Evolutionary conservation across 345 rosid species (phyloP), one percentile per base, ranked within the genome.

Genomic region (Abelmoschus esculentus): DNA sequence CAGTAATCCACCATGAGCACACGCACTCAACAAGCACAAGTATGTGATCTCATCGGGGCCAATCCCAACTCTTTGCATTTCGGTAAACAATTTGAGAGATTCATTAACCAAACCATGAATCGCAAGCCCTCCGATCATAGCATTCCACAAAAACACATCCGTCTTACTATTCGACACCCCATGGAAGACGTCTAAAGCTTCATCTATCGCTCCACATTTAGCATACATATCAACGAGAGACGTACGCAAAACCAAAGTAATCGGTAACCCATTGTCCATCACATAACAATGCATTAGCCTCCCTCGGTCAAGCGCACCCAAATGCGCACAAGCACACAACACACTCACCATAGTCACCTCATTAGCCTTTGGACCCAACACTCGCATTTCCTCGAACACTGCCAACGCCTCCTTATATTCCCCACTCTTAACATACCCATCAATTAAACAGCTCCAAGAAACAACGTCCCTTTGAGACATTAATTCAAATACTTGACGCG

Each of bases 301-400:
- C 26, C 91, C 98, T 77, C 78, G 78, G 67, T 87, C 80, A 12
- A 90, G 81, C 0, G 87, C 89, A 61, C 98, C 97, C 67, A 86
- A 80, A 75, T 83, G 97, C 57, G 96, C 92, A 78, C 98, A 89
- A 71, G 98, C 98, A 32, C 88, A 82, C 74, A 93, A 71, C 1
- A 89, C 87, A 18, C 96, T 93, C 71, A 91, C 92, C 98, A 91
- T 81, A 31, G 98, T 91, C 31, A 89, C 96, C 75, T 85, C 98
- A 49, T 91, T 93, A 7, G 90, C 91, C 64, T 72, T 80, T 3
- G 86, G 78, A 67, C 91, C 86, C 2, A 38, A 49, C 13, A 0
- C 61, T 61, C 73, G 74, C 91, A 91, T 89, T 71, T 80, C 74
- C 68, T 83, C 87, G 1, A 88, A 91, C n/a, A 91, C 70, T 11